phyloP scores from a whole-genome alignment of 495 filamentous ascomycete species.

The Neurospora sp. region DNA sequence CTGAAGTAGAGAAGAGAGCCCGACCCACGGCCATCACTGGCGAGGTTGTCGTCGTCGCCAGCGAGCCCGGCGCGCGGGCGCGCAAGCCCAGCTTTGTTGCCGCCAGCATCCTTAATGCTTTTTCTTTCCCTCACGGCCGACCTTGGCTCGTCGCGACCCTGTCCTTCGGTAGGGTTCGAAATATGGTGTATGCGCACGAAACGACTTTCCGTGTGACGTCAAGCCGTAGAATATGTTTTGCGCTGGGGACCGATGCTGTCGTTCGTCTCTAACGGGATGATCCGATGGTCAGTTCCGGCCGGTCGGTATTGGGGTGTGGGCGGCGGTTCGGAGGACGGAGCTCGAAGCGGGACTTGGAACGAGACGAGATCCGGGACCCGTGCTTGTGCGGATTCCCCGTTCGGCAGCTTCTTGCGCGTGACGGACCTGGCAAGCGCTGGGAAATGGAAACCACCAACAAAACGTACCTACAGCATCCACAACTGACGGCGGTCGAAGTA shows the following conservation, averaged over 20 bases:
- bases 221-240: neutral
- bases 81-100: constrained; percentile 3
- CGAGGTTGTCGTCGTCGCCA: neutral
- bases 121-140: neutral
- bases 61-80: constrained; percentile 3
- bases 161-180: neutral
- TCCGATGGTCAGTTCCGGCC: neutral
- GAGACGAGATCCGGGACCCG: neutral
- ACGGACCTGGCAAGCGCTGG: neutral
- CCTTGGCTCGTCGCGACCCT: neutral
- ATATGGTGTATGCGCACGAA: neutral
- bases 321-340: neutral
- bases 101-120: neutral
- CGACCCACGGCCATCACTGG: neutral
- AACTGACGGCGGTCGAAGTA: neutral
- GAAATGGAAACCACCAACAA: neutral
- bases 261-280: neutral
- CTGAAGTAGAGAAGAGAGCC: neutral
- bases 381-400: neutral
- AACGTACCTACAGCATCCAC: neutral
- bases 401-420: neutral
- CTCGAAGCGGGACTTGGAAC: neutral
- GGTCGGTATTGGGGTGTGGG: neutral
- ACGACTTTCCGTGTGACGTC: neutral
- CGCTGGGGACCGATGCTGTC: neutral